phyloP scores from a whole-genome alignment of 768 basidiomycete species.

The Mycena galericulata region DNA sequence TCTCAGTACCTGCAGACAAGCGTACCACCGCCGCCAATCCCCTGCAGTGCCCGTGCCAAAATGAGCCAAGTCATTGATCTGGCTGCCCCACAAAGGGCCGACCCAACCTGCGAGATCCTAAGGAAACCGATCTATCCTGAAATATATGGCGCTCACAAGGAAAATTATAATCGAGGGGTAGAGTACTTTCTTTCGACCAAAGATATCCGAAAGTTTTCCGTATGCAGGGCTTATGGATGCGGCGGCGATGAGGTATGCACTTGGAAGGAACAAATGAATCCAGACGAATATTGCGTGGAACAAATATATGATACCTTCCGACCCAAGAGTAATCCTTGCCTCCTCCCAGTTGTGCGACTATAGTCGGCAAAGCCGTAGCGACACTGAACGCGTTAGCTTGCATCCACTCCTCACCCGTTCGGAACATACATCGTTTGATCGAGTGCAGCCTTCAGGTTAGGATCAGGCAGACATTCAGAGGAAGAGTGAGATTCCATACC shows the following conservation, averaged over 20 bases:
- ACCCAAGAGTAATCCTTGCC: constrained; percentile 79
- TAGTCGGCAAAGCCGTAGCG: constrained; percentile 80
- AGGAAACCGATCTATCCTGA: background rate
- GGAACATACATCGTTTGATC: constrained; percentile 61
- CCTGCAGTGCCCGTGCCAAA: constrained; percentile 70
- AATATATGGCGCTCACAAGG: constrained; percentile 57
- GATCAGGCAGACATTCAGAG: background rate
- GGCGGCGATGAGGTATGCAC: constrained; percentile 80
- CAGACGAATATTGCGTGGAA: background rate
- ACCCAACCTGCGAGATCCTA: constrained; percentile 65
- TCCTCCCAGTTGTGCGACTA: constrained; percentile 71
- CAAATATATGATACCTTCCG: constrained; percentile 59
- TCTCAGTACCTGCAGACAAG: constrained; percentile 37
- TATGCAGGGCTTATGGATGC: constrained; percentile 78
- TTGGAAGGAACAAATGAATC: constrained; percentile 38
- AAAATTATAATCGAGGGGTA: constrained; percentile 75
- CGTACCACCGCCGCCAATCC: constrained; percentile 80
- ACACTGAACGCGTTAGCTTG: constrained; percentile 53
- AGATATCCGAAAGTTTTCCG: constrained; percentile 79
- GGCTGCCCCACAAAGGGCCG: constrained; percentile 85
- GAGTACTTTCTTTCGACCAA: constrained; percentile 73
- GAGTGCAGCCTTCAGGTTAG: constrained; percentile 40
- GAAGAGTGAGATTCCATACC: constrained; percentile 1
- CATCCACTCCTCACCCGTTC: background rate
- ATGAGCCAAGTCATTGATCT: constrained; percentile 85